Conservation (phyloP, 805 yeast genomes). For the Wickerhamiella domercqiae region DNA sequence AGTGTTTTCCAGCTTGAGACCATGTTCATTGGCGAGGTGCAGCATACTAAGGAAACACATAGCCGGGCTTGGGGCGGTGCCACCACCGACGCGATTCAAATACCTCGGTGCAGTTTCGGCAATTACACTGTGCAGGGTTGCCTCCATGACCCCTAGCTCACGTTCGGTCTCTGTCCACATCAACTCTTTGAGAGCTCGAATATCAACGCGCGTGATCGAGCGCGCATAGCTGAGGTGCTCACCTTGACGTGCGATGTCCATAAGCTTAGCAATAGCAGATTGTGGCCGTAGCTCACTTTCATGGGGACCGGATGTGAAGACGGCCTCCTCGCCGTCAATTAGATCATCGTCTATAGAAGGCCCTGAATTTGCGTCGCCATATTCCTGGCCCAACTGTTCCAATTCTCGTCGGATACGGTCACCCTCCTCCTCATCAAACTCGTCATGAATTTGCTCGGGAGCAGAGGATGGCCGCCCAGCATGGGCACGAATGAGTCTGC, state of each 20-base stretch:
- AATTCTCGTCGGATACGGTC: too few relatives aligned
- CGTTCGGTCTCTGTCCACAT: constrained; percentile 40
- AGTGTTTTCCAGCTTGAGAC: constrained; percentile 39
- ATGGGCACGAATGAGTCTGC: neutral
- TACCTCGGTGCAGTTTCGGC: constrained; percentile 37
- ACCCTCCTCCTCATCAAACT: neutral
- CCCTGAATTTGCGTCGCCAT: neutral
- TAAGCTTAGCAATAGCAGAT: constrained; percentile 5
- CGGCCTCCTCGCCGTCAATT: constrained; percentile 7
- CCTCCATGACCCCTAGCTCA: neutral
- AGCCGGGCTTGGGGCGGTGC: constrained; percentile 40
- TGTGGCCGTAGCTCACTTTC: constrained; percentile 11
- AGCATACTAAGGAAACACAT: constrained; percentile 70
- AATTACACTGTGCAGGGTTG: constrained; percentile 24
- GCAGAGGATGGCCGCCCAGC: neutral
- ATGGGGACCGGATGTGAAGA: constrained; percentile 5
- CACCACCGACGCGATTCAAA: constrained; percentile 34
- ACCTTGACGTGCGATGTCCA: constrained; percentile 1
- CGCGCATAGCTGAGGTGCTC: constrained; percentile 42
- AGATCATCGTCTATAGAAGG: constrained; percentile 8
- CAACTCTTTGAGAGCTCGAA: constrained; percentile 54
- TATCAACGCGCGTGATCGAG: constrained; percentile 67
- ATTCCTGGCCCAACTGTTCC: neutral
- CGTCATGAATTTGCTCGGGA: neutral
- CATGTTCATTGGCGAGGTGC: constrained; percentile 79